Conservation (phyloP, 768 basidiomycete genomes). For the Suillus hirtellus region DNA sequence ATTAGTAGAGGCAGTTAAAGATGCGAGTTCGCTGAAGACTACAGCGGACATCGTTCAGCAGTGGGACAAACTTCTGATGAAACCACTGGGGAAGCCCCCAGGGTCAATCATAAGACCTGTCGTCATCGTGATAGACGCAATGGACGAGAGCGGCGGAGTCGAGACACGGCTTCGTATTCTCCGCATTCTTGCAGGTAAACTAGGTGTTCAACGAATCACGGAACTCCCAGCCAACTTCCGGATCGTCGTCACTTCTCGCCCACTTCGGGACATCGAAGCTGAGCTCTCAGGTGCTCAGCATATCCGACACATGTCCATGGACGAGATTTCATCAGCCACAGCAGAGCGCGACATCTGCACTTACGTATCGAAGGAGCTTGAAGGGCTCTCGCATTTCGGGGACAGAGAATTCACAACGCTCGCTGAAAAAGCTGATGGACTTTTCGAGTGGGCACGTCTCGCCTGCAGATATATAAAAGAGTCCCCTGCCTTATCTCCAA, state of each 20-base stretch:
- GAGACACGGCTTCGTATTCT: slow-evolving; percentile 18
- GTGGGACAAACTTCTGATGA: slow-evolving; percentile 20
- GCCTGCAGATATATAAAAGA: not conserved
- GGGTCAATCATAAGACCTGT: slow-evolving; percentile 20
- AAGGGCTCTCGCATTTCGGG: not conserved
- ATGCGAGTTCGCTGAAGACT: slow-evolving; percentile 1
- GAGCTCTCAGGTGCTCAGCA: not conserved
- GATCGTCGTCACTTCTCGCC: slow-evolving; percentile 12
- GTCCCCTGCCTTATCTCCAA: not conserved
- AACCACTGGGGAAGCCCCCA: slow-evolving; percentile 9
- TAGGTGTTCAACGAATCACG: not conserved
- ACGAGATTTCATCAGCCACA: not conserved
- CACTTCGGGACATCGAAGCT: not conserved
- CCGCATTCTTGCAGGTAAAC: not conserved
- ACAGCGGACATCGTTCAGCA: slow-evolving; percentile 10
- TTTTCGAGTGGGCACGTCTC: not conserved
- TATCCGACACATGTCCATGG: not conserved
- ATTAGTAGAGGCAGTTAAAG: slow-evolving; percentile 1
- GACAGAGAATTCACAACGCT: not conserved
- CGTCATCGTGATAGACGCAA: slow-evolving; percentile 27
- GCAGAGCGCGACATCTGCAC: not conserved
- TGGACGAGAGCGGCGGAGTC: slow-evolving; percentile 17
- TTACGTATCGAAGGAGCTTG: not conserved
- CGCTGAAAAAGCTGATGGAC: not conserved
- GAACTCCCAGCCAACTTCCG: slow-evolving; percentile 13